phyloP scores from a whole-genome alignment of 2,329 filamentous ascomycete genomes.

The Macrophomina tecta region DNA sequence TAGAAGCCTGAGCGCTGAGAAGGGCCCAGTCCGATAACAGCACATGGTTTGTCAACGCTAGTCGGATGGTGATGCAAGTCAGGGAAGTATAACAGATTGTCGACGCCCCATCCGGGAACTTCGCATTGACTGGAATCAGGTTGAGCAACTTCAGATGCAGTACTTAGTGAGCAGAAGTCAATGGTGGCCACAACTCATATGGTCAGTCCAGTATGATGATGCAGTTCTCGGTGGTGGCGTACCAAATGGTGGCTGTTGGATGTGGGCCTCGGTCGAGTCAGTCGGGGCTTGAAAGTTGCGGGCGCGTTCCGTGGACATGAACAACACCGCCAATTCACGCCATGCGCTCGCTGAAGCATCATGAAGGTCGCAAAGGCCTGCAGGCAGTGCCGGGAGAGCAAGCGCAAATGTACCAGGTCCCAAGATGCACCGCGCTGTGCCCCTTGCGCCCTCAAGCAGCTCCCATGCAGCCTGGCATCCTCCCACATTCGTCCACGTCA shows the following conservation, averaged over 20 bases:
- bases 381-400: conserved; percentile 22
- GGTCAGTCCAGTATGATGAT: too few relatives aligned
- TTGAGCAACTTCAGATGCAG: too few relatives aligned
- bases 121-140: neutral
- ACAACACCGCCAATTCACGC: neutral
- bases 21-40: neutral
- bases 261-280: neutral
- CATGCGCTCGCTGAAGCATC: neutral
- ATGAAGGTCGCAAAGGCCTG: conserved; percentile 23
- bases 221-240: too few relatives aligned
- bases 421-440: neutral
- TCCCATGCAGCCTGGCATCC: conserved; percentile 1
- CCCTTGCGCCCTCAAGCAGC: conserved; percentile 2
- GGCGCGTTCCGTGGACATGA: neutral
- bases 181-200: too few relatives aligned
- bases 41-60: neutral
- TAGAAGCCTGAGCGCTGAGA: neutral
- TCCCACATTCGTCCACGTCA: neutral
- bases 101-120: neutral
- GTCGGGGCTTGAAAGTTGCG: neutral
- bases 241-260: neutral
- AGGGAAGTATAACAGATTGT: conserved; percentile 1
- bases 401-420: conserved; percentile 9
- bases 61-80: neutral
- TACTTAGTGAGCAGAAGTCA: too few relatives aligned